Evolutionary conservation across 1,139 yeast species (phyloP).

Genomic region (Schwanniomyces etchellsii): DNA sequence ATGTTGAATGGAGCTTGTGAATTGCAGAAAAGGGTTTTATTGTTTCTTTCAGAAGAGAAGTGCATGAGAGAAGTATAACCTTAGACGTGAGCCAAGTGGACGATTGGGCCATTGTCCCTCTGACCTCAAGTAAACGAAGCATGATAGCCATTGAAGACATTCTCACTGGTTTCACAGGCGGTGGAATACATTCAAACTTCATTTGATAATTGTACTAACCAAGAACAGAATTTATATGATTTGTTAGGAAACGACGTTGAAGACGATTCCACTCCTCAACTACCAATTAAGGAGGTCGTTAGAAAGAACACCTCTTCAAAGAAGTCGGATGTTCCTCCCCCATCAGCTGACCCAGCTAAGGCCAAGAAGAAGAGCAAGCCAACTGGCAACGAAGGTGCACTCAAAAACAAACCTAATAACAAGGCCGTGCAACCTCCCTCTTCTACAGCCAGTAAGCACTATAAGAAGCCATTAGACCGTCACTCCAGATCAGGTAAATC

Average conservation of each 20-base stretch:
- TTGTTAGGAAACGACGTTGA: constrained; percentile 77
- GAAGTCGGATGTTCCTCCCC: constrained; percentile 83
- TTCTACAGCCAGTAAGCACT: constrained; percentile 47
- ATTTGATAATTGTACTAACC: constrained; percentile 13
- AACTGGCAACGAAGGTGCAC: constrained; percentile 87
- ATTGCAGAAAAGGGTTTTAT: no score
- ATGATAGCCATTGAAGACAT: no score
- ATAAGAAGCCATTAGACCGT: constrained; percentile 70
- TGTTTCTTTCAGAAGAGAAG: no score
- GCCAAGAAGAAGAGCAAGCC: constrained; percentile 71
- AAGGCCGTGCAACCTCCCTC: constrained; percentile 57
- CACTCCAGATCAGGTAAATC: constrained; percentile 78
- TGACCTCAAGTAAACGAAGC: no score
- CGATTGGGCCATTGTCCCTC: no score
- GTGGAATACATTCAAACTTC: no score
- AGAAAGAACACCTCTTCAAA: constrained; percentile 81
- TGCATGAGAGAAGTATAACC: no score
- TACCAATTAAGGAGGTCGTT: constrained; percentile 68
- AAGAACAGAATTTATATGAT: constrained; percentile 38
- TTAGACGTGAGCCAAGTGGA: no score
- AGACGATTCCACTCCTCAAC: constrained; percentile 45
- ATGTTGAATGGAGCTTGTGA: no score
- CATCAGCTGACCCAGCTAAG: constrained; percentile 74
- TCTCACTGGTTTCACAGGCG: no score
- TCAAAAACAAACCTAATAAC: constrained; percentile 75